Base-by-base conservation (phyloP, 2,329 filamentous ascomycete genomes). In the Diplodia sapinea region DNA sequence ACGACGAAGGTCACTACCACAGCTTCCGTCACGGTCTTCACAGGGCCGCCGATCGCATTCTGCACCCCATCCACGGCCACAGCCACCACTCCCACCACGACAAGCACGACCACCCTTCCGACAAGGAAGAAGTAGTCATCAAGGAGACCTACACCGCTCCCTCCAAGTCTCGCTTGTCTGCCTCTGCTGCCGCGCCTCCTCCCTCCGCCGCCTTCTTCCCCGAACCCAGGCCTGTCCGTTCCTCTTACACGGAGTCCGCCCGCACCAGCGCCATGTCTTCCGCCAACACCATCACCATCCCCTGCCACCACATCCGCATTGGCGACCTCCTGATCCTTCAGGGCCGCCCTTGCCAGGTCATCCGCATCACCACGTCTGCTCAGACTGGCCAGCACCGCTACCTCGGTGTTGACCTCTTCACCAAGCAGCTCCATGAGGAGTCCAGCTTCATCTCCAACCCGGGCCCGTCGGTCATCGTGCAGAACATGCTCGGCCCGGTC, bases 351-450 rank as follows among this genome's bases (percentile, higher is more conserved):
- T 98, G 93, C 91, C 95, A 99, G 89, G 94, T 99, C 82, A 99
- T 99, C 87, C 94, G 94, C 81, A 97, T 99, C 90, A 97, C 93
- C 74, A 97, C 94, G 83, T 98, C 94, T 68, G 88, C 92, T 74
- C 94, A 96, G 86, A 99, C 95, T 71, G 95, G 95, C 82, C 95
- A 99, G 89, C 94, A 99, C 90, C 92, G 95, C 81, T 99, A 98
- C 89, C 92, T 99, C 72, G 95, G 95, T 88, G 95, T 99, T 74
- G 95, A 99, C 83, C 91, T 99, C 78, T 99, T 99, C 92, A 97
- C 94, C 87, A 96, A 97, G 88, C 93, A 98, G 86, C 89, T 99
- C 73, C 93, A 98, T 79, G 95, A 99, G 86, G 95, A 99, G 90
- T 97, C 93, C 68, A 94, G 91, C 77, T 97, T 97, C 85, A 89